Base-by-base conservation (phyloP, 441 rosid genomes). In the Euphorbia corollata region DNA sequence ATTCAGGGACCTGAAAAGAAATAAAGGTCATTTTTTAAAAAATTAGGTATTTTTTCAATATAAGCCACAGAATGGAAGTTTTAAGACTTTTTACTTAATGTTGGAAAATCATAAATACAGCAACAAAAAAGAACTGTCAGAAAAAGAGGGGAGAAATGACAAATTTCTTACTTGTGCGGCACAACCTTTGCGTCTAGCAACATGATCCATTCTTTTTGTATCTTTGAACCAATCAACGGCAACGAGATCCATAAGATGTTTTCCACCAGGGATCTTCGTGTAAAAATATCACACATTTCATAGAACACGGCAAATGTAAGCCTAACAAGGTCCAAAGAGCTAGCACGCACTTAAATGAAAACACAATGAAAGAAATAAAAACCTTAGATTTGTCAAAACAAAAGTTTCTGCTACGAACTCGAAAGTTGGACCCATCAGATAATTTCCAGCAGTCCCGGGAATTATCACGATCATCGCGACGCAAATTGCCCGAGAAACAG, bases 171-270 rank as follows among this genome's bases (percentile, higher is more conserved):
- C 99, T 82, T 95, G 93, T 27, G 93, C 97, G 0, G 93, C 97
- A 71, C 99, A 92, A 73, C 96, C 99, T 75, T 86, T 89, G 68
- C 91, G 93, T 79, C 93, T 84, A 62, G 84, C 92, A 53, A 92
- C 98, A 78, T 95, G 97, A 78, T 95, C 99, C 83, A 95, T 95
- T 80, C 95, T 85, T 87, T 87, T 95, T 38, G 88, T 80, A 71
- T 92, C 98, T 80, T 95, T 95, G 83, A 88, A 95, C 99, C 99
- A 95, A 81, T 95, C 98, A 55, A 95, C 98, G 54, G 99, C 98
- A 59, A 92, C 95, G 12, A 95, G 97, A 85, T 95, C 98, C 99
- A 92, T 86, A 41, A 90, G 82, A 79, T 85, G 99, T 75, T 92
- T 95, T 74, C 97, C 99, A 2, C 96, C 98, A 75, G 96, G 91